Percentiles rank a stretch among this genome's conserved stretches.
phyloP scores from a whole-genome alignment of 768 basidiomycete species.

The Termitomyces sp. region DNA sequence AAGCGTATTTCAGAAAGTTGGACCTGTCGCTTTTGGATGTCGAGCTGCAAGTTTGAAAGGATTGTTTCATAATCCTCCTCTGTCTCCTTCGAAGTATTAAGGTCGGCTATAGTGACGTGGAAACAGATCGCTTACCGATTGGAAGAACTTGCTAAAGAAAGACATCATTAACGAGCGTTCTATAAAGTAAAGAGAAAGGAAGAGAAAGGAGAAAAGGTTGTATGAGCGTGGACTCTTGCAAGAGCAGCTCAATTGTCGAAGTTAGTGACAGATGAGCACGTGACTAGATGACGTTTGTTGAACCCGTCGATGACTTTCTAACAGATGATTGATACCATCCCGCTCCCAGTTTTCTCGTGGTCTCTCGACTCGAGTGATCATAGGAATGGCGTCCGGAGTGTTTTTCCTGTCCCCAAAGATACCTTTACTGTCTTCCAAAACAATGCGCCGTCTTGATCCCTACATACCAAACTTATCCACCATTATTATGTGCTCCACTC shows the following conservation, averaged over 20 bases:
- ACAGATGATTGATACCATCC: too few relatives aligned
- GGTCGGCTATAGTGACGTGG: not conserved
- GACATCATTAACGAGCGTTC: conserved; percentile 14
- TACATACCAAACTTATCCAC: too few relatives aligned
- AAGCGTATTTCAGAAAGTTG: conserved; percentile 79
- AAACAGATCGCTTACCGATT: conserved; percentile 5
- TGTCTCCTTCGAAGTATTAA: conserved; percentile 29
- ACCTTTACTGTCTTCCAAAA: too few relatives aligned
- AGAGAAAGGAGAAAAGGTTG: not conserved
- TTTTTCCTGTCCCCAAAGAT: not conserved
- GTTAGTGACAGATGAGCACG: conserved; percentile 7
- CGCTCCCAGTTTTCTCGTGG: too few relatives aligned
- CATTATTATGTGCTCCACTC: not conserved
- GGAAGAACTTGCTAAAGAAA: conserved; percentile 9
- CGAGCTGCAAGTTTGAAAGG: conserved; percentile 56
- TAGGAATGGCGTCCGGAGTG: not conserved
- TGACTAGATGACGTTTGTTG: not conserved
- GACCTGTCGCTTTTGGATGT: conserved; percentile 70
- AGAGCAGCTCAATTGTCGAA: too few relatives aligned
- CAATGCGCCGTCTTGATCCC: not conserved
- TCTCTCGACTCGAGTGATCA: not conserved
- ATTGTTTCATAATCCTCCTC: conserved; percentile 77
- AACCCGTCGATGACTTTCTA: too few relatives aligned
- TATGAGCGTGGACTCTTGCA: not conserved
- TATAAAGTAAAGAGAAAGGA: not conserved